Base-by-base conservation (phyloP, 2,329 filamentous ascomycete species). In the Grosmannia serpens region DNA sequence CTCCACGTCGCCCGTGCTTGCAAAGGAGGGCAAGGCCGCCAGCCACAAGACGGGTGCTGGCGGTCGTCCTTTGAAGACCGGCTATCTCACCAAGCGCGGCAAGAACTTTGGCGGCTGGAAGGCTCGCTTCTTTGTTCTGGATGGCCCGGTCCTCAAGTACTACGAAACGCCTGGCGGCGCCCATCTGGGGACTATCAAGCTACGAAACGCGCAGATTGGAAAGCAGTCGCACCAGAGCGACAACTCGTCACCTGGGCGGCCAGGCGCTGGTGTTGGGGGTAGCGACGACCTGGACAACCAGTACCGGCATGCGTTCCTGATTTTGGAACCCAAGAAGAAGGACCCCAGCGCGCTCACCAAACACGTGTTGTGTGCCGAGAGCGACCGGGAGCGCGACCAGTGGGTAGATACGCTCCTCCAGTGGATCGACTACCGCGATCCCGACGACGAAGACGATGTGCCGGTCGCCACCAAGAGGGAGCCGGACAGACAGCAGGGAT, bases 81-180 rank as follows among this genome's bases (percentile, higher is more conserved):
- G 94, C 10, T 99, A 97, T 70, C 75, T 99, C 55, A 97, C 94
- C 2, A 99, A 99, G 75, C 84, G 89, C 65, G 94, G 94, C 54
- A 99, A 99, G 77, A 97, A 97, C 67, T 99, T 99, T 73, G 94
- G 94, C 56, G 94, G 94, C 54, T 99, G 94, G 94, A 99, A 99
- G 73, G 91, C 91, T 13, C 75, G 83, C 38, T 85, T 83, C 67
- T 86, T 85, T 66, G 73, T 83, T 26, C 74, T 84, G 15, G 80
- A 83, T 56, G 80, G 81, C 0, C 79, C 80, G n/a, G 72, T 76
- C 10, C 67, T 99, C 66, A 91, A 88, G 66, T 99, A 99, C 70
- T 97, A 89, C 66, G 94, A 99, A 71, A 84, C 87, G 2, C 91
- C 90, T 3, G 91, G 92, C 54, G 94, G 94, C 51, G 85, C 90